Evolutionary conservation across 1,284 basidiomycete species (phyloP).

Genomic region (Dichomitus squalens): DNA sequence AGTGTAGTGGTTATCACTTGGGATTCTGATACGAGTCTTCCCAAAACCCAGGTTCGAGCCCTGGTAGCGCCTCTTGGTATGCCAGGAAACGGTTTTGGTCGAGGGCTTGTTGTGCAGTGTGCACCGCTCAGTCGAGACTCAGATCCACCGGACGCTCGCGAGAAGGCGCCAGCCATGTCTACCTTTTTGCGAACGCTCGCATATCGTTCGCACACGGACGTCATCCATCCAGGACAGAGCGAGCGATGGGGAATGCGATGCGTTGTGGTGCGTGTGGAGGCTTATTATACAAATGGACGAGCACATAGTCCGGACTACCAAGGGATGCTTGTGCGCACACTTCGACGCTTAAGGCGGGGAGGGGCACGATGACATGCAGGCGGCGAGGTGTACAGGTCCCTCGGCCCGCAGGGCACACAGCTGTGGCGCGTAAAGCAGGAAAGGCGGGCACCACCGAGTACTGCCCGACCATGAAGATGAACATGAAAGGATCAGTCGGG

Average conservation of each 20-base stretch:
- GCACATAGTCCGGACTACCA: not conserved
- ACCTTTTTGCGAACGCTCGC: no score
- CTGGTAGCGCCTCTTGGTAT: conserved; percentile 12
- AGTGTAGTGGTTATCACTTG: conserved; percentile 24
- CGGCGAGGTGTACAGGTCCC: no score
- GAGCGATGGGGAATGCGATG: not conserved
- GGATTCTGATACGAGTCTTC: conserved; percentile 13
- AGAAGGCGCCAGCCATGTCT: no score
- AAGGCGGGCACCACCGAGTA: no score
- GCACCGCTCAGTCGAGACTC: no score
- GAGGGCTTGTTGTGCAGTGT: no score
- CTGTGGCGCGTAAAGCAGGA: no score
- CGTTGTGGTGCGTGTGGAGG: not conserved
- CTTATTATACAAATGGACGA: conserved; percentile 19
- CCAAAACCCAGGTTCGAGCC: conserved; percentile 20
- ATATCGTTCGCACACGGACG: not conserved
- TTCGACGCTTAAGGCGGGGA: no score
- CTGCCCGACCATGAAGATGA: no score
- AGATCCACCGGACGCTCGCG: no score
- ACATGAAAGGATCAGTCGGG: not conserved
- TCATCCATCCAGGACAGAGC: not conserved
- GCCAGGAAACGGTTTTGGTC: not conserved
- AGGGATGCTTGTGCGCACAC: not conserved
- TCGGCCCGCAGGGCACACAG: no score
- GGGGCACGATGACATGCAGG: no score